These are phyloP conservation scores for Diphasiastrum complanatum DNA, from an alignment of 83 land plant species.

Conservation along the genomic window DNA sequence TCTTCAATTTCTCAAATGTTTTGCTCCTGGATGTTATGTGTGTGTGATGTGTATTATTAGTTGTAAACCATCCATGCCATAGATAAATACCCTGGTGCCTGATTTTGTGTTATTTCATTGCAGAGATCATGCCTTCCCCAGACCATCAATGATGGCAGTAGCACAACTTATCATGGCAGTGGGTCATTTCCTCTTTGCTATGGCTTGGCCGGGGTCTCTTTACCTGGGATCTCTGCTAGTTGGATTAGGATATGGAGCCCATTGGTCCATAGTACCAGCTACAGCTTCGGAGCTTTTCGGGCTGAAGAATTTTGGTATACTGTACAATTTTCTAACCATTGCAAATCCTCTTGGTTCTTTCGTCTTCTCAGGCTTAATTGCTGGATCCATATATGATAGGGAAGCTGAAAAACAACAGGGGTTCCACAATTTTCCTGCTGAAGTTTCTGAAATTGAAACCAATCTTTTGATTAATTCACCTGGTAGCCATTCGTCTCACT, in stretches of 20 bases:
- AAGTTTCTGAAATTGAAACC: no score
- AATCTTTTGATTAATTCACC: no score
- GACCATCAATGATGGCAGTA: conserved; percentile 35
- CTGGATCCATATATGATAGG: conserved; percentile 37
- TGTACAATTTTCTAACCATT: conserved; percentile 41
- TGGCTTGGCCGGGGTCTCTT: conserved; percentile 29
- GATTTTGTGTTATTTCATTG: conserved; percentile 1
- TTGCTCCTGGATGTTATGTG: no score
- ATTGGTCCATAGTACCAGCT: conserved; percentile 35
- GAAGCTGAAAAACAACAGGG: conserved; percentile 32
- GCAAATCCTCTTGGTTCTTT: conserved; percentile 41
- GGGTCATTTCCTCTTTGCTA: conserved; percentile 34
- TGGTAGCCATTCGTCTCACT: neutral
- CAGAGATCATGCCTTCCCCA: conserved; percentile 31
- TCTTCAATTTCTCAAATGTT: no score
- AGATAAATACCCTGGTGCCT: neutral
- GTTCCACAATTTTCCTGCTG: neutral
- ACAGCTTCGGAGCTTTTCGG: conserved; percentile 52
- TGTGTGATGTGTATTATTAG: neutral
- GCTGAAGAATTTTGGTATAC: conserved; percentile 38
- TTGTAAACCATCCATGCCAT: neutral
- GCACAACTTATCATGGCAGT: conserved; percentile 33
- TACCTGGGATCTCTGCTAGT: conserved; percentile 26
- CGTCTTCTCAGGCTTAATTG: conserved; percentile 38
- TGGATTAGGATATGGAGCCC: conserved; percentile 44